Conservation (phyloP, 192 early-diverging fungal genomes). For the Phlyctochytrium planicorne region DNA sequence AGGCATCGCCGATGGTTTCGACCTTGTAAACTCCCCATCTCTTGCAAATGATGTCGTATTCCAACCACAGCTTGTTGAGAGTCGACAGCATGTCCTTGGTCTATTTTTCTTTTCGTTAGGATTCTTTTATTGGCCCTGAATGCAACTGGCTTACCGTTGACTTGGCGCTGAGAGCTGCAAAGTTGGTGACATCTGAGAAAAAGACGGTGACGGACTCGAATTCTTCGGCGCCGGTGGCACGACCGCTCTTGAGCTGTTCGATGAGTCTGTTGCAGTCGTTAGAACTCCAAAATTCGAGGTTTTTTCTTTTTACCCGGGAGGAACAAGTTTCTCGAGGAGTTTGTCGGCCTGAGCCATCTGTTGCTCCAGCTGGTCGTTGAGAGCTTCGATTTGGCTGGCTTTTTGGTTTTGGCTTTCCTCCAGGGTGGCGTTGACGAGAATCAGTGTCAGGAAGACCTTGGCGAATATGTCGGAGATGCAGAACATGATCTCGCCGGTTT, state of each 20-base stretch:
- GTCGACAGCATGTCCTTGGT: slow-evolving; percentile 47
- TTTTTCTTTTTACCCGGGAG: slow-evolving; percentile 21
- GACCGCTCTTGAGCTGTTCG: slow-evolving; percentile 40
- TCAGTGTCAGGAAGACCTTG: slow-evolving; percentile 39
- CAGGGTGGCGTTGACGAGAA: slow-evolving; percentile 41
- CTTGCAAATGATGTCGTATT: slow-evolving; percentile 45
- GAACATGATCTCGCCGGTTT: slow-evolving; percentile 27
- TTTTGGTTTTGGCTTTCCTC: slow-evolving; percentile 38
- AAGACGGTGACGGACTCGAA: slow-evolving; percentile 40
- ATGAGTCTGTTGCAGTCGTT: no score
- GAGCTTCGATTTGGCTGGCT: slow-evolving; percentile 20
- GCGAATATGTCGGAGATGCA: slow-evolving; percentile 30
- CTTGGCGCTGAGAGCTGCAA: slow-evolving; percentile 30
- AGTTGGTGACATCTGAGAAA: slow-evolving; percentile 46
- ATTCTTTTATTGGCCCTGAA: not conserved
- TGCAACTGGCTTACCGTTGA: slow-evolving; percentile 19
- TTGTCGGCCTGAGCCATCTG: slow-evolving; percentile 33
- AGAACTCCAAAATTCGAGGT: no score
- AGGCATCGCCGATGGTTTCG: slow-evolving; percentile 48
- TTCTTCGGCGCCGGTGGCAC: slow-evolving; percentile 39
- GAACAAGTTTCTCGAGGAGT: slow-evolving; percentile 37
- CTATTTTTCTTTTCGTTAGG: slow-evolving; percentile 7
- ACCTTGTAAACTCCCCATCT: slow-evolving; percentile 44
- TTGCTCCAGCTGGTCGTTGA: slow-evolving; percentile 32
- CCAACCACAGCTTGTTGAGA: slow-evolving; percentile 43